Percentiles rank a stretch among this genome's conserved stretches.
These are phyloP conservation scores for Pyrus bretschneideri DNA, from an alignment of 306 rosid species.

Conservation along the genomic window DNA sequence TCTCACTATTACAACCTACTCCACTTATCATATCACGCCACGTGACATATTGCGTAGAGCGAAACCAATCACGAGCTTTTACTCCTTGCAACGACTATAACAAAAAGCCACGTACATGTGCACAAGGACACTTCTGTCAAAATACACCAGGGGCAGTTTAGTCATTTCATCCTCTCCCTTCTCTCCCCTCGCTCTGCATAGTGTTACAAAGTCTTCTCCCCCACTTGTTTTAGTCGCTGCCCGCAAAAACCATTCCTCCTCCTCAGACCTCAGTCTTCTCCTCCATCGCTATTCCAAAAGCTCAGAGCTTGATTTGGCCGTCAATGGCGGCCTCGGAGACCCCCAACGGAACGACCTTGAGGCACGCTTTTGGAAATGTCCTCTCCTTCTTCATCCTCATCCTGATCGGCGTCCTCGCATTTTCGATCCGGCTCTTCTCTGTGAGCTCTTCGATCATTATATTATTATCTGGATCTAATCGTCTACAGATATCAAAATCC, in stretches of 20 bases:
- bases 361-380: constrained; percentile 82
- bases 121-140: background rate
- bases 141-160: background rate
- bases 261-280: constrained; percentile 11
- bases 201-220: constrained; percentile 14
- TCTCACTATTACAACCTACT: background rate
- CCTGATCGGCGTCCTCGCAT: constrained; percentile 95
- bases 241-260: constrained; percentile 17
- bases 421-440: constrained; percentile 98
- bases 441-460: constrained; percentile 51
- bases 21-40: constrained; percentile 4
- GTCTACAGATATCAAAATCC: background rate
- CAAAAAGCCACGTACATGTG: background rate
- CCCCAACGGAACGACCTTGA: constrained; percentile 36
- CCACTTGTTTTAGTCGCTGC: constrained; percentile 3
- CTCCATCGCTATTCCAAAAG: constrained; percentile 11
- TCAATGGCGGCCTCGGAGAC: constrained; percentile 87
- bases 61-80: constrained; percentile 3
- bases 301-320: constrained; percentile 48
- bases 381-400: constrained; percentile 80
- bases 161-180: background rate
- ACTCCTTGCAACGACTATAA: background rate
- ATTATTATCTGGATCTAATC: constrained; percentile 37
- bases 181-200: background rate
- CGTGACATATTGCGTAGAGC: background rate